Evolutionary conservation across 805 yeast genomes (phyloP).

Genomic region (Kurtzmaniella fragi): DNA sequence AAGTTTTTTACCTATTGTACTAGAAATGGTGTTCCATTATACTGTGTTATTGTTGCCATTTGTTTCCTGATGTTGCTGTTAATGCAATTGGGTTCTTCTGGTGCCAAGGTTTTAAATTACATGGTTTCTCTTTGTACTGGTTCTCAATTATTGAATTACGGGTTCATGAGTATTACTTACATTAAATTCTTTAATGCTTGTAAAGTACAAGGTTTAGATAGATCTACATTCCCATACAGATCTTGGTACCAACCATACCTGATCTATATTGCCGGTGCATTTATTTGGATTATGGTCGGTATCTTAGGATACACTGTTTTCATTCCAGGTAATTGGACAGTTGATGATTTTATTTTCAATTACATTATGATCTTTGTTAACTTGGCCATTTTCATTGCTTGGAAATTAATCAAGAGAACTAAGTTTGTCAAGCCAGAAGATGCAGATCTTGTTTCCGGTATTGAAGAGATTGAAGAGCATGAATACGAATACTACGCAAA

Average conservation of each 20-base stretch:
- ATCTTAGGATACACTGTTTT: conserved; percentile 68
- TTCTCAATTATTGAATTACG: conserved; percentile 43
- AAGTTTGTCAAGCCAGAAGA: conserved; percentile 37
- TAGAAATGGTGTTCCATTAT: conserved; percentile 65
- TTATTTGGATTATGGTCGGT: conserved; percentile 43
- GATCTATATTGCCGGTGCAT: conserved; percentile 23
- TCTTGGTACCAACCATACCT: conserved; percentile 43
- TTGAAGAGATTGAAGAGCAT: conserved; percentile 46
- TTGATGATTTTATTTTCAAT: conserved; percentile 57
- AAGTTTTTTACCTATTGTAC: conserved; percentile 42
- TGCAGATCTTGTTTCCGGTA: conserved; percentile 42
- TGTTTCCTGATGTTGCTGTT: conserved; percentile 24
- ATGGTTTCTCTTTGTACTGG: conserved; percentile 45
- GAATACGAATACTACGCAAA: conserved; percentile 38
- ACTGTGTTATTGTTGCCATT: conserved; percentile 38
- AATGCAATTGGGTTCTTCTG: conserved; percentile 23
- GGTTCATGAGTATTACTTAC: conserved; percentile 40
- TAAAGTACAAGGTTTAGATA: conserved; percentile 34
- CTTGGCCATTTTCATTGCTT: conserved; percentile 23
- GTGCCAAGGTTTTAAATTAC: conserved; percentile 37
- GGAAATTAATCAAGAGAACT: conserved; percentile 35
- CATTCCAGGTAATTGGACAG: conserved; percentile 60
- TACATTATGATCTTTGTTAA: conserved; percentile 64
- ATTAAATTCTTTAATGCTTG: conserved; percentile 37
- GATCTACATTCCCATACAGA: conserved; percentile 33